phyloP scores from a whole-genome alignment of 805 yeast species.

The Starmerella floris region DNA sequence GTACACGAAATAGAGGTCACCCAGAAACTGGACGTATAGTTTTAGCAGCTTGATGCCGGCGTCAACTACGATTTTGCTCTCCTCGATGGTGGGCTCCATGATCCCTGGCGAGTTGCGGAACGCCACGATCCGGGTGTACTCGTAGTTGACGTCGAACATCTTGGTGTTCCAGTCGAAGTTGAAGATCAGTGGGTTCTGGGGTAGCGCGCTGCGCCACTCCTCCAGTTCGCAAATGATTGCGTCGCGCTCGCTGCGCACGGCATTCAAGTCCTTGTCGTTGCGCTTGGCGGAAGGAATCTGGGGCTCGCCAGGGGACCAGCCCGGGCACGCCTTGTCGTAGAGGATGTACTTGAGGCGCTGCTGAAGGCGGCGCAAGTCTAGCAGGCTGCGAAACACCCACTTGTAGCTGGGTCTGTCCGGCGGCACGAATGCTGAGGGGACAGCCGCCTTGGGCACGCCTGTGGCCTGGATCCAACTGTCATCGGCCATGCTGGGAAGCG shows the following conservation, averaged over 20 bases:
- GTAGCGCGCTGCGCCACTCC: conserved; percentile 47
- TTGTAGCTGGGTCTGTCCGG: conserved; percentile 46
- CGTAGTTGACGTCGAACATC: conserved; percentile 61
- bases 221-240: conserved; percentile 41
- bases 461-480: conserved; percentile 32
- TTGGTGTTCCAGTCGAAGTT: conserved; percentile 62
- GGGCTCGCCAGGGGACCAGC: not conserved
- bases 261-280: conserved; percentile 19
- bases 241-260: conserved; percentile 24
- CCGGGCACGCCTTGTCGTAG: conserved; percentile 35
- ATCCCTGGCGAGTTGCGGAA: conserved; percentile 70
- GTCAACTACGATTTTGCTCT: conserved; percentile 43
- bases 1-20: conserved; percentile 53
- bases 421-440: not conserved
- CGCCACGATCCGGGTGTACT: conserved; percentile 57
- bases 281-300: conserved; percentile 11
- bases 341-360: conserved; percentile 60
- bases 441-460: not conserved
- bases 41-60: conserved; percentile 55
- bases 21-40: conserved; percentile 45
- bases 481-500: conserved; percentile 61
- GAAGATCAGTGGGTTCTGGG: conserved; percentile 44
- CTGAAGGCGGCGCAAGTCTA: conserved; percentile 59
- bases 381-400: conserved; percentile 50
- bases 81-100: conserved; percentile 39